These are phyloP conservation scores for Fulvia fulva DNA, from an alignment of 2,329 filamentous ascomycete species.

Conservation along the genomic window DNA sequence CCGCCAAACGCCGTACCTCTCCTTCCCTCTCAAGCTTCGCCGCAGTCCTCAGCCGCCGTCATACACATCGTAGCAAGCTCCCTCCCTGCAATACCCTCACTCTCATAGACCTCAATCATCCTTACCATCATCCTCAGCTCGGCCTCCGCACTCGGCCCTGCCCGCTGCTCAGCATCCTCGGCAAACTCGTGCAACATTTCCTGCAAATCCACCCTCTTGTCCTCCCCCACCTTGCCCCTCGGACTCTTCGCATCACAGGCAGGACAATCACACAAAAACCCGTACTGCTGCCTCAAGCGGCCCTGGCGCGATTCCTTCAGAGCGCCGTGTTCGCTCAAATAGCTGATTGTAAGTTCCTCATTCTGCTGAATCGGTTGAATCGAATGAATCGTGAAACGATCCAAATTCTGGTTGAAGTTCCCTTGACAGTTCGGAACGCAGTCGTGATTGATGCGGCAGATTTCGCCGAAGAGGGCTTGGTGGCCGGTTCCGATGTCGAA, in stretches of 20 bases:
- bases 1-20: conserved; percentile 3
- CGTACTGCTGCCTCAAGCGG: conserved; percentile 25
- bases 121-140: conserved; percentile 10
- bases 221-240: conserved; percentile 10
- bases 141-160: neutral
- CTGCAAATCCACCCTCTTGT: conserved; percentile 7
- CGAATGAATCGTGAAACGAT: conserved; percentile 31
- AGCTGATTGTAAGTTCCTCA: conserved; percentile 39
- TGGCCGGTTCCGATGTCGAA: conserved; percentile 24
- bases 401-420: conserved; percentile 33
- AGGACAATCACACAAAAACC: conserved; percentile 35
- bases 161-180: neutral
- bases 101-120: conserved; percentile 16
- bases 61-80: conserved; percentile 5
- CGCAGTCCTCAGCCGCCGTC: conserved; percentile 14
- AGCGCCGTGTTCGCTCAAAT: conserved; percentile 26
- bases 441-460: conserved; percentile 38
- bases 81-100: conserved; percentile 12
- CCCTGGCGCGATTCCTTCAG: conserved; percentile 14
- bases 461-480: conserved; percentile 34
- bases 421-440: conserved; percentile 37
- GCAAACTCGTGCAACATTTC: conserved; percentile 12
- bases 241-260: conserved; percentile 27
- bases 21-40: conserved; percentile 4
- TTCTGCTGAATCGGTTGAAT: conserved; percentile 33